phyloP scores from a whole-genome alignment of 192 early-diverging fungal species.

The Coemansia sp. region DNA sequence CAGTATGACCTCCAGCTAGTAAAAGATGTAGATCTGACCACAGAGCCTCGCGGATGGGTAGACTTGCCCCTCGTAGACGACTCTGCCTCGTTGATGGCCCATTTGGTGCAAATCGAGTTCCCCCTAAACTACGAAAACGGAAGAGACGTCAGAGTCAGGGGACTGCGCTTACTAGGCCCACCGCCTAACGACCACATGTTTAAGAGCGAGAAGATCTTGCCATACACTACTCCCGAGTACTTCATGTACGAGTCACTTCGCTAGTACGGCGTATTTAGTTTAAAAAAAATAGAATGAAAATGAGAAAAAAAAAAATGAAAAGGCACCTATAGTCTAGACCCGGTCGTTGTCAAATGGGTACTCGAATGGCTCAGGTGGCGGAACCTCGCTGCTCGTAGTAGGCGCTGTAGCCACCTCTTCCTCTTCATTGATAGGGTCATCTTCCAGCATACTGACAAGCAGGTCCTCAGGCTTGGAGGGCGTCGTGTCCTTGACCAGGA shows the following conservation, averaged over 20 bases:
- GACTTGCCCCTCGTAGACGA: constrained; percentile 24
- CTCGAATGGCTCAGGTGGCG: constrained; percentile 81
- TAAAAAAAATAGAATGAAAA: constrained; percentile 12
- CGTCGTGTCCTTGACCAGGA: constrained; percentile 79
- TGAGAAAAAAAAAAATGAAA: constrained; percentile 12
- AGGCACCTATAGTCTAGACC: constrained; percentile 16
- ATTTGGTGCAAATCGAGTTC: constrained; percentile 41
- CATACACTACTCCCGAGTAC: constrained; percentile 39
- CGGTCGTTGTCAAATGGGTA: constrained; percentile 70
- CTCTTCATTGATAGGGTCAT: constrained; percentile 22
- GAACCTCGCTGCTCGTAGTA: constrained; percentile 46
- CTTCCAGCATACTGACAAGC: constrained; percentile 62
- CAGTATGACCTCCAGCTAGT: constrained; percentile 36
- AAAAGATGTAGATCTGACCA: constrained; percentile 17
- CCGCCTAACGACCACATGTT: constrained; percentile 31
- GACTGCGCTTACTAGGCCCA: constrained; percentile 35
- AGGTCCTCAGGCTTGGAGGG: constrained; percentile 84
- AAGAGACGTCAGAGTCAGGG: constrained; percentile 42
- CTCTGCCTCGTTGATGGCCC: constrained; percentile 28
- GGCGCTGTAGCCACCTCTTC: constrained; percentile 10
- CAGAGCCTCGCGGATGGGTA: constrained; percentile 43
- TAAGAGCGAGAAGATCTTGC: constrained; percentile 32
- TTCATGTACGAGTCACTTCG: constrained; percentile 49
- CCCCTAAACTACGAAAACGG: constrained; percentile 53
- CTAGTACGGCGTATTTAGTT: constrained; percentile 4